Evolutionary conservation across 139 green algal genomes (phyloP), one percentile per base, ranked within the genome.

Genomic region (Chlorella vulgaris): DNA sequence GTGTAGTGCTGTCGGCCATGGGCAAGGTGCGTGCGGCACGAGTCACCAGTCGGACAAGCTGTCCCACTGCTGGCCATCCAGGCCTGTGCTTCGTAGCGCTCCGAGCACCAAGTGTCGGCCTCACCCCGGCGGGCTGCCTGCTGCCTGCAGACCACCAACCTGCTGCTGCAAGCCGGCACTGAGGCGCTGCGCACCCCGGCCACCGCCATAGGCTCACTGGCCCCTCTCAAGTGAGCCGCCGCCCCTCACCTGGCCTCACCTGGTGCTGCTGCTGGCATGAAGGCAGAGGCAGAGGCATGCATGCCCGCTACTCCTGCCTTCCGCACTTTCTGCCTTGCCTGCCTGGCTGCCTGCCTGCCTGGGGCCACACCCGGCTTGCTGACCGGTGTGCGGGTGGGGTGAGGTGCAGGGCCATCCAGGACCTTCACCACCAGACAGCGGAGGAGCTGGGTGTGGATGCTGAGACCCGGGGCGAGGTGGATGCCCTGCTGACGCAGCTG

Each of bases 1-100:
- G 88, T 42, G 89, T 99, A n/a, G 95, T 99, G 22, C 85, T 99
- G 50, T 97, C 92, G 19, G 97, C 97, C 8, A 99, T 99, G 97
- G 97, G 97, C 76, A 99, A 99, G 91, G 91, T 94, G 70, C 24
- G 89, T 0, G n/a, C n/a, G n/a, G n/a, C n/a, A n/a, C n/a, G n/a
- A n/a, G n/a, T n/a, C n/a, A n/a, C n/a, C n/a, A n/a, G n/a, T n/a
- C n/a, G n/a, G n/a, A n/a, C n/a, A n/a, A n/a, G n/a, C n/a, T n/a
- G 47, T 15, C 47, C 47, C 15, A 15, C 47, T 58, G 47, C 47
- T 24, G 47, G 47, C 47, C 15, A 15, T 58, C 47, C 15, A 15
- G 10, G 10, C 10, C 47, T 58, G 13, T 58, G 47, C 47, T 58
- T 10, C 47, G n/a, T n/a, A n/a, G n/a, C n/a, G n/a, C n/a, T n/a